phyloP scores from a whole-genome alignment of 2,329 filamentous ascomycete genomes.

The Pseudogymnoascus verrucosus region DNA sequence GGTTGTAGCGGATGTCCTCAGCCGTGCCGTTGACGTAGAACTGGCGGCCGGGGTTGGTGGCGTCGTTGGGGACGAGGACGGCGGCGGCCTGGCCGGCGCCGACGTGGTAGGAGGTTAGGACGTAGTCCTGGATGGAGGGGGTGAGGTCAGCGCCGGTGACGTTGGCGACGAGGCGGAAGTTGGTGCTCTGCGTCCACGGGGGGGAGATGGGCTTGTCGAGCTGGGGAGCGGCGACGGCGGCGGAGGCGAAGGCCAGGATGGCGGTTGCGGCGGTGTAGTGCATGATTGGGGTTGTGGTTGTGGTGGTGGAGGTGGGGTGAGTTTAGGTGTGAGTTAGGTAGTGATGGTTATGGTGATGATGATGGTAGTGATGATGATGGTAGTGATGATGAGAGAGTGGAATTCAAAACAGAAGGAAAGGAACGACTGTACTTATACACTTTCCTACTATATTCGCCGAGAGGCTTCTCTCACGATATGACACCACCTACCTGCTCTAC shows the following conservation, averaged over 20 bases:
- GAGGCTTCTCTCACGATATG: not conserved
- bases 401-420: not conserved
- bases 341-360: not conserved
- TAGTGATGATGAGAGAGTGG: not conserved
- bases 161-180: constrained; percentile 38
- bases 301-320: not conserved
- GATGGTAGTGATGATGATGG: not conserved
- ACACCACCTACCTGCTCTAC: not conserved
- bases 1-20: constrained; percentile 25
- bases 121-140: constrained; percentile 34
- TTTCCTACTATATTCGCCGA: not conserved
- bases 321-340: not conserved
- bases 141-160: constrained; percentile 36
- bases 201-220: constrained; percentile 14
- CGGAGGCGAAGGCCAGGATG: constrained; percentile 13
- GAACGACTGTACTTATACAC: not conserved
- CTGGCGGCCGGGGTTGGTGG: constrained; percentile 22
- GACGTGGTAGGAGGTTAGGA: constrained; percentile 35
- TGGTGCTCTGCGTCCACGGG: constrained; percentile 10
- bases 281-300: not conserved
- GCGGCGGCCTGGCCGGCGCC: constrained; percentile 36
- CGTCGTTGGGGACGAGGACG: constrained; percentile 25
- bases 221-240: constrained; percentile 13
- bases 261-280: constrained; percentile 10
- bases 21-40: constrained; percentile 45